Conservation (phyloP, 169 alveolate genomes). For the Plasmodium adleri region DNA sequence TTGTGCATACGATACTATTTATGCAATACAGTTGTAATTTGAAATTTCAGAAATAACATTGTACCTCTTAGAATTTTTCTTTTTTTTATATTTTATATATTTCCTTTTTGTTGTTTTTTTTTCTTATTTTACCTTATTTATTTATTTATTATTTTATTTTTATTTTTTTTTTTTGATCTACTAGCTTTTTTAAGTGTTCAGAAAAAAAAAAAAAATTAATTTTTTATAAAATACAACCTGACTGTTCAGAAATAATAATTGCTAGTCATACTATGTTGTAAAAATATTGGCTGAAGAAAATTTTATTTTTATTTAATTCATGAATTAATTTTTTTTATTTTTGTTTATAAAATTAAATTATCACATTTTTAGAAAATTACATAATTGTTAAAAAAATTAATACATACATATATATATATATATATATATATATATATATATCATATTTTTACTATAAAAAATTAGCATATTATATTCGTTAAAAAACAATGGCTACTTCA, state of each 20-base stretch:
- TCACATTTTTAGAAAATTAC: constrained; percentile 7
- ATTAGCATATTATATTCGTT: neutral
- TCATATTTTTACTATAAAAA: neutral
- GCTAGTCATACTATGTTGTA: neutral
- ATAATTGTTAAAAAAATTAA: constrained; percentile 29
- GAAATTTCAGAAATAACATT: neutral
- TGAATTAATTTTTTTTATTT: constrained; percentile 2
- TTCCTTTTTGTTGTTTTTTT: neutral
- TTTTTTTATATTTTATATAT: constrained; percentile 4
- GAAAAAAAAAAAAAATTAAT: neutral
- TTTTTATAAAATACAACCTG: neutral
- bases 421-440: neutral
- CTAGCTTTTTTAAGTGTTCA: too few species aligned
- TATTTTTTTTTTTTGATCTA: too few species aligned
- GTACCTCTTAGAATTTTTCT: constrained; percentile 5
- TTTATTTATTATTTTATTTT: too few species aligned
- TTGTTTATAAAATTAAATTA: constrained; percentile 7
- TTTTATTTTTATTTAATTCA: constrained; percentile 39
- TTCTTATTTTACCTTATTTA: too few species aligned
- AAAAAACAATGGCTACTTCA: constrained; percentile 52
- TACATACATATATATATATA: too few species aligned
- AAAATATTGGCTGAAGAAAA: constrained; percentile 13
- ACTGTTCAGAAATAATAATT: constrained; percentile 51
- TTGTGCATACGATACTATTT: constrained; percentile 1
- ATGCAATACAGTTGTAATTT: constrained; percentile 1